phyloP scores from a whole-genome alignment of 345 rosid genomes.

The Aegle marmelos region DNA sequence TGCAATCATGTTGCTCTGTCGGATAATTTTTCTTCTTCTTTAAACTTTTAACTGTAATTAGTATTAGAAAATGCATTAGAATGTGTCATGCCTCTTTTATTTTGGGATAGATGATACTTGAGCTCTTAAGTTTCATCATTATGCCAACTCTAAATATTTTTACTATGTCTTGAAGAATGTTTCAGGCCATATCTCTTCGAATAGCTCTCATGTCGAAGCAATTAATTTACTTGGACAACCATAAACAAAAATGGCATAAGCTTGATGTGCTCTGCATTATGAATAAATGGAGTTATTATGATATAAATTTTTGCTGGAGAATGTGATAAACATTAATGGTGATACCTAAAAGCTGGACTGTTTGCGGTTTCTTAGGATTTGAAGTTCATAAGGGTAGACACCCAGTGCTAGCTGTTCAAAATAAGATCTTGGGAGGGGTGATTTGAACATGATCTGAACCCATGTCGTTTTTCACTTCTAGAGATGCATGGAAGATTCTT shows the following conservation, averaged over 20 bases:
- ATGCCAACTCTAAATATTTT: neutral
- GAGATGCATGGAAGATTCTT: constrained; percentile 8
- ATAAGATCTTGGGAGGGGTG: neutral
- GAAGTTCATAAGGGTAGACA: neutral
- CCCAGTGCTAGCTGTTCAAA: neutral
- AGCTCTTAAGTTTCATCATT: neutral
- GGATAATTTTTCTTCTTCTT: neutral
- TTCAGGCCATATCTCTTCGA: neutral
- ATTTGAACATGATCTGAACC: neutral
- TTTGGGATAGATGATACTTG: neutral
- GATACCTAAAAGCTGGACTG: neutral
- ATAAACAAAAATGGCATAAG: neutral
- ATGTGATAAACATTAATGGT: neutral
- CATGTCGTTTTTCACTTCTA: neutral
- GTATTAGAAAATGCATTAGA: neutral
- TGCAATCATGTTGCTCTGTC: constrained; percentile 10
- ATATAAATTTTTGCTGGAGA: neutral
- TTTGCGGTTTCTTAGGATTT: neutral
- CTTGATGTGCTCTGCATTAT: neutral
- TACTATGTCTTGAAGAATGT: neutral
- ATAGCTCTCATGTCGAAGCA: neutral
- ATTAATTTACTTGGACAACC: neutral
- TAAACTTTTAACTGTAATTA: neutral
- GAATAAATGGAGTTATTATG: neutral
- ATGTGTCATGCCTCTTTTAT: neutral